A percentile compares a stretch with the other conserved stretches of the same genome.
Conservation (phyloP, 208 protist species). For the Trypanosoma scelopori region DNA sequence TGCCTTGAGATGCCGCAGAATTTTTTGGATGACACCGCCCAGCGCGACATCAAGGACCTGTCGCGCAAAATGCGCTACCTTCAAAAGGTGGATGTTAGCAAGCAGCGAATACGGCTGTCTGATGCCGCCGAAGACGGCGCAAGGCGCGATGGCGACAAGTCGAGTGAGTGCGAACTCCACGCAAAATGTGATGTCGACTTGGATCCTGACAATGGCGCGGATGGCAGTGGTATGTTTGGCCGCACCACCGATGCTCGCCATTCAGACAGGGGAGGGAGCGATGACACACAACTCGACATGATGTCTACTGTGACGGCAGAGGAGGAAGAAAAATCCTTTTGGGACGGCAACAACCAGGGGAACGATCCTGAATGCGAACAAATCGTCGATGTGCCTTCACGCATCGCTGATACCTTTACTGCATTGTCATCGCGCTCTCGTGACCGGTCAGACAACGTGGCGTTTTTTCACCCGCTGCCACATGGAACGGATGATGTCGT, state of each 20-base stretch:
- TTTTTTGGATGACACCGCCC: conserved; percentile 6
- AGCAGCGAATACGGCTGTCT: conserved; percentile 4
- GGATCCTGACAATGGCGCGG: not conserved
- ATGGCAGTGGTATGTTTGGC: not conserved
- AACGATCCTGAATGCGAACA: no score
- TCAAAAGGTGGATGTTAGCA: conserved; percentile 1
- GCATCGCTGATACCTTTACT: no score
- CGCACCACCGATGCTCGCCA: not conserved
- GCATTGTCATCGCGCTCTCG: no score
- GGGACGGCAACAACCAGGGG: no score
- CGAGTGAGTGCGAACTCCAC: not conserved
- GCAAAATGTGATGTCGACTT: not conserved
- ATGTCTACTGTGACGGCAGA: no score
- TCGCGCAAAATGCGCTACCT: conserved; percentile 4
- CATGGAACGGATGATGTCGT: no score
- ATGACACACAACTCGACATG: no score
- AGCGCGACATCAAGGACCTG: not conserved
- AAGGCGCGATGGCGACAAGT: not conserved
- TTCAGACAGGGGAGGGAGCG: no score
- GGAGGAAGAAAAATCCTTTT: no score
- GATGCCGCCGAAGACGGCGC: not conserved
- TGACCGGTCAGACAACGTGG: no score
- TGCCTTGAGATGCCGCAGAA: conserved; percentile 5
- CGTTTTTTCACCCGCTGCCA: no score
- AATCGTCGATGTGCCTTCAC: no score